phyloP scores from a whole-genome alignment of 1,284 basidiomycete species.

The Amylostereum chailletii region DNA sequence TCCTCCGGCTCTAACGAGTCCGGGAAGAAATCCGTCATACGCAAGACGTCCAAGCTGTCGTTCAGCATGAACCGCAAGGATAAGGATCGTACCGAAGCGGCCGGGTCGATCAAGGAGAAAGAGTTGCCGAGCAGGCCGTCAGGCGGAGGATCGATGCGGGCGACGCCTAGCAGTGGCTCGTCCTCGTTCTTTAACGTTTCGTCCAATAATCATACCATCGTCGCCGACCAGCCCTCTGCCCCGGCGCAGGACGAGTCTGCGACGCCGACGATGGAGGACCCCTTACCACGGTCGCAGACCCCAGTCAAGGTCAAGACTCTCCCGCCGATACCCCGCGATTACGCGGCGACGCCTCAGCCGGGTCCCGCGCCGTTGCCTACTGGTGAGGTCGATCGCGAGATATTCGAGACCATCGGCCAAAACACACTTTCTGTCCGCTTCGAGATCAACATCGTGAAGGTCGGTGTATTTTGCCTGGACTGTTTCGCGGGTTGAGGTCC shows the following conservation, averaged over 20 bases:
- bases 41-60: slow-evolving; percentile 71
- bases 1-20: slow-evolving; percentile 42
- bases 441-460: slow-evolving; percentile 93
- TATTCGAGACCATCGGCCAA: slow-evolving; percentile 66
- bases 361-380: slow-evolving; percentile 42
- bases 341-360: slow-evolving; percentile 28
- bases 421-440: slow-evolving; percentile 82
- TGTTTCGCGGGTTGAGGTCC: slow-evolving; percentile 5
- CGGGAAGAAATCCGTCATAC: slow-evolving; percentile 46
- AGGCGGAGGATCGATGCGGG: slow-evolving; percentile 41
- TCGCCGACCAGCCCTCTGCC: slow-evolving; percentile 25
- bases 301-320: slow-evolving; percentile 49
- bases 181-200: slow-evolving; percentile 76
- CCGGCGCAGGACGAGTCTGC: slow-evolving; percentile 22
- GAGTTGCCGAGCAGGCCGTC: slow-evolving; percentile 44
- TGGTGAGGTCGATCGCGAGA: slow-evolving; percentile 56
- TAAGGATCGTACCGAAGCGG: slow-evolving; percentile 32
- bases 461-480: slow-evolving; percentile 29
- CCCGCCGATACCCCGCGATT: slow-evolving; percentile 67
- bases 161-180: slow-evolving; percentile 63
- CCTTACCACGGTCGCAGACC: slow-evolving; percentile 27
- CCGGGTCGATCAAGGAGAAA: slow-evolving; percentile 24
- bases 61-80: slow-evolving; percentile 45
- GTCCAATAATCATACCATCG: slow-evolving; percentile 40
- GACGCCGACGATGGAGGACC: slow-evolving; percentile 26